Percentiles rank a stretch among this genome's conserved stretches.
phyloP scores from a whole-genome alignment of 2,329 filamentous ascomycete genomes.

The Hypoxylon sp. region DNA sequence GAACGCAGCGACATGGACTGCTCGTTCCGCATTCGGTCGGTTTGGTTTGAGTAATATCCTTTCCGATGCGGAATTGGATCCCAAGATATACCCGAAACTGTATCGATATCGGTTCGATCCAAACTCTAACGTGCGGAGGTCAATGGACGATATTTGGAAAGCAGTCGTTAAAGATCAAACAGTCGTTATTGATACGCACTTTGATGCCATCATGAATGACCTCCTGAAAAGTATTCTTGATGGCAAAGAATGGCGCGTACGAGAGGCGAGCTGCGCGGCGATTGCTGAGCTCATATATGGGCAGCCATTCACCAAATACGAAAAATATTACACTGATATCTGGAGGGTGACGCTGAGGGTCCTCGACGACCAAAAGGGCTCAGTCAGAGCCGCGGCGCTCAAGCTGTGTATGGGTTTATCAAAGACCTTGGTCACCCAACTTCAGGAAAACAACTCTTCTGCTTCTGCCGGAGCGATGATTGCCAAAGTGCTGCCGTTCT shows the following conservation, averaged over 20 bases:
- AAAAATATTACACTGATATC: conserved; percentile 84
- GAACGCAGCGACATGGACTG: conserved; percentile 97
- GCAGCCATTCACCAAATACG: conserved; percentile 79
- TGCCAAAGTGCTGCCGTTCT: conserved; percentile 86
- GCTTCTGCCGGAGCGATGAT: conserved; percentile 84
- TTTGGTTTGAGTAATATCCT: conserved; percentile 94
- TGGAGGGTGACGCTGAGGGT: conserved; percentile 91
- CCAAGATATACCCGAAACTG: conserved; percentile 94
- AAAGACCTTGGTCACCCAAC: conserved; percentile 84
- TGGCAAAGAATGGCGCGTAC: conserved; percentile 91
- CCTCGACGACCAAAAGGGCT: conserved; percentile 94
- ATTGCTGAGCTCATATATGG: conserved; percentile 90
- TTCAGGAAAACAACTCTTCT: conserved; percentile 80
- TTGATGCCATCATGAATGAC: conserved; percentile 90
- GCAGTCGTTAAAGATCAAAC: conserved; percentile 91
- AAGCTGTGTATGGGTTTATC: conserved; percentile 87
- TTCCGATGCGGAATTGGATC: conserved; percentile 87
- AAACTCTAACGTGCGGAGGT: conserved; percentile 89
- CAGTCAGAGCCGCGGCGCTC: conserved; percentile 83
- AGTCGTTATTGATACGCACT: conserved; percentile 81
- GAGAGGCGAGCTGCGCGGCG: conserved; percentile 91
- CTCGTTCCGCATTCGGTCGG: conserved; percentile 93
- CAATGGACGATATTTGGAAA: conserved; percentile 99
- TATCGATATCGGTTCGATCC: conserved; percentile 96
- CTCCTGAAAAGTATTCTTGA: conserved; percentile 82